Conservation (phyloP, 805 yeast species). For the Naumovozyma baii region DNA sequence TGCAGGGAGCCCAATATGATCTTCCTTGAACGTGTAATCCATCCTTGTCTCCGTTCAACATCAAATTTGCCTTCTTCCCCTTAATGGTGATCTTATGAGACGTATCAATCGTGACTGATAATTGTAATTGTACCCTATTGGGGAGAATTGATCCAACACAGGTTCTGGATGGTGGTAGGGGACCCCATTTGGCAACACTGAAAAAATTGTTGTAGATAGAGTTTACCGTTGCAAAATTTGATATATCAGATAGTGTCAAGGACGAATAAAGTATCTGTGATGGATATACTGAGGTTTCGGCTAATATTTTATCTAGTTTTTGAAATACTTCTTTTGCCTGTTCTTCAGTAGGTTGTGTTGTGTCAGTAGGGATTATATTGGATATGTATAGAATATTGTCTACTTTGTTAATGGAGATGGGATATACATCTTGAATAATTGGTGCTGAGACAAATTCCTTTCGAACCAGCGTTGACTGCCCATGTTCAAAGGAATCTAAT, state of each 20-base stretch:
- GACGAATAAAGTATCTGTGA: conserved; percentile 51
- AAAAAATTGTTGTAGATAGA: conserved; percentile 48
- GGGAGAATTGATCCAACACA: conserved; percentile 60
- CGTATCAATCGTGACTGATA: conserved; percentile 49
- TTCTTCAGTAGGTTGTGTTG: conserved; percentile 20
- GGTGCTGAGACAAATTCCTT: too few species aligned
- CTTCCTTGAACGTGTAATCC: conserved; percentile 89
- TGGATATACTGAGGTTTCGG: conserved; percentile 26
- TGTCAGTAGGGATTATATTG: conserved; percentile 32
- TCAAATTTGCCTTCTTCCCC: not conserved
- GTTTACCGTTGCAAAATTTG: conserved; percentile 53
- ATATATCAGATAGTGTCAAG: conserved; percentile 55
- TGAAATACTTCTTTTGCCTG: conserved; percentile 45
- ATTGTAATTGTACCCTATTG: conserved; percentile 27
- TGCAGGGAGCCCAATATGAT: conserved; percentile 97
- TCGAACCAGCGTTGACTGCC: too few species aligned
- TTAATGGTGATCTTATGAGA: conserved; percentile 3
- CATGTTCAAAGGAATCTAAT: too few species aligned
- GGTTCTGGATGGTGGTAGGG: conserved; percentile 80
- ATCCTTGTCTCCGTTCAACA: conserved; percentile 31
- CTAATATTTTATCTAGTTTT: conserved; percentile 33
- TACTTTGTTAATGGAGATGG: conserved; percentile 11
- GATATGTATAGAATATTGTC: conserved; percentile 35
- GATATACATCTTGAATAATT: not conserved
- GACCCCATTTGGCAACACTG: conserved; percentile 28